A percentile compares a stretch with the other conserved stretches of the same genome.
Evolutionary conservation across 768 basidiomycete species (phyloP).

Genomic region (Astraeus odoratus): DNA sequence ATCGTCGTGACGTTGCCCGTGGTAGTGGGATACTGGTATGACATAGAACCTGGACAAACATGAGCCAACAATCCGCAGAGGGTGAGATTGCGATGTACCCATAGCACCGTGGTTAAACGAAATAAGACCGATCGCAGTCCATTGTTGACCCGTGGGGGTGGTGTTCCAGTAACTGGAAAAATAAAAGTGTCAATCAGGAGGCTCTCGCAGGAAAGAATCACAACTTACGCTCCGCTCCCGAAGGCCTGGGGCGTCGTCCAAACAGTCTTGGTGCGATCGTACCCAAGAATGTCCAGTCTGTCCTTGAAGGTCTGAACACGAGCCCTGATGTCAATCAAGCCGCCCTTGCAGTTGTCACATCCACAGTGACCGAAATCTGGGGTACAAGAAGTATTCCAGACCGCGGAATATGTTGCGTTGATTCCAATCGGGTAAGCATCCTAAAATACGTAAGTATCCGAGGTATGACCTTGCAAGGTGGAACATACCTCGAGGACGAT

Average conservation of each 20-base stretch:
- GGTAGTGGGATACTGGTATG: slow-evolving; percentile 22
- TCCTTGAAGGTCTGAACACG: slow-evolving; percentile 61
- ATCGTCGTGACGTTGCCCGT: too few species aligned
- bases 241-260: slow-evolving; percentile 80
- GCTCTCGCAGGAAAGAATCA: neutral
- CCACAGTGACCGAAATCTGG: slow-evolving; percentile 68
- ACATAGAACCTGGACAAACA: slow-evolving; percentile 18
- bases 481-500: slow-evolving; percentile 65
- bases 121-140: slow-evolving; percentile 18
- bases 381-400: slow-evolving; percentile 58
- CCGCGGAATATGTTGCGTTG: slow-evolving; percentile 54
- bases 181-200: neutral
- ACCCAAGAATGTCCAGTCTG: slow-evolving; percentile 53
- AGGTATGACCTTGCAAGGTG: slow-evolving; percentile 27
- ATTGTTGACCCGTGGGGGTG: slow-evolving; percentile 23
- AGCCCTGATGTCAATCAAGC: slow-evolving; percentile 54
- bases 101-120: slow-evolving; percentile 23
- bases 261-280: slow-evolving; percentile 57
- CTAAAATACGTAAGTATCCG: slow-evolving; percentile 1
- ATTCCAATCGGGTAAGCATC: slow-evolving; percentile 35
- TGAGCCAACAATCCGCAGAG: neutral
- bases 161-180: slow-evolving; percentile 21
- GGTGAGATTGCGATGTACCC: slow-evolving; percentile 5
- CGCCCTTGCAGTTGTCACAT: slow-evolving; percentile 60
- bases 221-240: slow-evolving; percentile 39